Evolutionary conservation across 495 filamentous ascomycete genomes (phyloP), one percentile per base, ranked within the genome.

Genomic region (Collariella sp.): DNA sequence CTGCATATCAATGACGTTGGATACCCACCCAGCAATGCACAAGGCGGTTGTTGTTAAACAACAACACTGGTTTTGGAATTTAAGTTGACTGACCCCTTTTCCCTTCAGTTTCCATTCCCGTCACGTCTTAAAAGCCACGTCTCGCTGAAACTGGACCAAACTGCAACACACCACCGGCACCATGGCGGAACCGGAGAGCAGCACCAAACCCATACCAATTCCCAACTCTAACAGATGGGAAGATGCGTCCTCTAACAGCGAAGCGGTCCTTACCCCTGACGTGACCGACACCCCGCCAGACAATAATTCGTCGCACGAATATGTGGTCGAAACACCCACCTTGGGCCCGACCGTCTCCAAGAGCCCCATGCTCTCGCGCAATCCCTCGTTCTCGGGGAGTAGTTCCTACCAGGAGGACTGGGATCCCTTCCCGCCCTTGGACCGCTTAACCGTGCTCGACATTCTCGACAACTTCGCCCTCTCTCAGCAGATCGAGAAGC

Each of bases 401-500:
- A 87, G 83, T 69, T 83, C 83, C 9, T 88, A 84, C 57, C 87
- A 89, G 51, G 89, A 96, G 63, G 89, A 94, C 66, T 91, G 87
- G 87, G 88, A 91, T 56, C 79, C 83, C 0, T 76, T 81, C 46
- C 88, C 93, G 16, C 89, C 93, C 5, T 73, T 96, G n/a, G 93
- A 98, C 64, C 85, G 88, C 50, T 75, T 97, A 54, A 91, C 87
- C 20, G 80, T 96, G 39, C 89, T 97, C 56, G 93, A 98, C 65
- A 74, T 97, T 19, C 79, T 98, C 47, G 94, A 96, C 69, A 96
- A 95, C 63, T 83, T 98, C 58, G 87, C 93, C 0, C 79, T 98
- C 43, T 84, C 89, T 1, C 84, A 91, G 59, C 85, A 88, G 51
- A 74, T 98, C 20, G 93, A 98, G 69, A 88, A 86, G 70, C 76